A percentile compares a stretch with the other conserved stretches of the same genome.
Conservation (phyloP, 140 eudicot species). For the Bidens hawaiensis region DNA sequence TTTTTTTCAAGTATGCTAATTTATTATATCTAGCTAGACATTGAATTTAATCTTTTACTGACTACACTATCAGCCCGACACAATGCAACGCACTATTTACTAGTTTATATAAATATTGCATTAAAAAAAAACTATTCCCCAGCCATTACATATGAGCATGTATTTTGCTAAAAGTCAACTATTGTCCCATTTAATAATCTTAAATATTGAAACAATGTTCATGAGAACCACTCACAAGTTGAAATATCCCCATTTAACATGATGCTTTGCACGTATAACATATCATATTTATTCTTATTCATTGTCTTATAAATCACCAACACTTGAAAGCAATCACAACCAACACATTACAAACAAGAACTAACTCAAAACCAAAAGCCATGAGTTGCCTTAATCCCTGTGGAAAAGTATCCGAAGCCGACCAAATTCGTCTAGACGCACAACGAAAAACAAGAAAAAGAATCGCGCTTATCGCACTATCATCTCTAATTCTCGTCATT, state of each 20-base stretch:
- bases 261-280: slow-evolving; percentile 51
- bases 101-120: no score
- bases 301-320: slow-evolving; percentile 18
- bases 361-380: background rate
- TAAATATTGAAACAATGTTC: slow-evolving; percentile 8
- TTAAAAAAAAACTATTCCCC: no score
- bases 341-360: background rate
- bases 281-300: background rate
- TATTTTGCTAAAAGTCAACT: slow-evolving; percentile 22
- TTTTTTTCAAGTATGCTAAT: no score
- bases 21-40: no score
- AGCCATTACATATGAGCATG: no score
- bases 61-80: no score
- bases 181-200: background rate
- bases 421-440: slow-evolving; percentile 44
- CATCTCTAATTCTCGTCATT: slow-evolving; percentile 44
- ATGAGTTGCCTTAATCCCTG: slow-evolving; percentile 52
- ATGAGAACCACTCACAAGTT: slow-evolving; percentile 24
- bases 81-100: no score
- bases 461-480: slow-evolving; percentile 33
- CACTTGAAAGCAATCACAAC: slow-evolving; percentile 5
- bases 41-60: no score
- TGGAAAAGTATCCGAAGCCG: slow-evolving; percentile 56
- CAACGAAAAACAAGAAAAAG: slow-evolving; percentile 46
- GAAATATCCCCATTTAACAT: background rate